A percentile compares a stretch with the other conserved stretches of the same genome.
These are phyloP conservation scores for Solanum rostratum DNA, from an alignment of 257 asterid species.

Conservation along the genomic window DNA sequence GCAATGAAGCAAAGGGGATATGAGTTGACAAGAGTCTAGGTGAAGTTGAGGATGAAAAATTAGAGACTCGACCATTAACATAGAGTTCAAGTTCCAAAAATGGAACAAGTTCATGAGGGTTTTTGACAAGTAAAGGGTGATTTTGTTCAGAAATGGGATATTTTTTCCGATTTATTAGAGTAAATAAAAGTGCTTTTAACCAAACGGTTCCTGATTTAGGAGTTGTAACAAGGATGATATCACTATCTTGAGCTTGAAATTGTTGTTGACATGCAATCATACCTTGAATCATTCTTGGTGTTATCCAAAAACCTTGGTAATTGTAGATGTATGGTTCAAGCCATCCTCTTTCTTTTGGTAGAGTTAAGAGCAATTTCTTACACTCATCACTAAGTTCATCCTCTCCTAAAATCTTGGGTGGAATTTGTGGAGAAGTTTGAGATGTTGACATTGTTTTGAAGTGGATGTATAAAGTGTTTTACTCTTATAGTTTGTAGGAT, in stretches of 20 bases:
- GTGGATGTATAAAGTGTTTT: neutral
- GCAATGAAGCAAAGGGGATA: neutral
- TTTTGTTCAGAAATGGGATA: neutral
- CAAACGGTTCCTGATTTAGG: conserved; percentile 29
- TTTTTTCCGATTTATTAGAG: neutral
- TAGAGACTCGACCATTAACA: neutral
- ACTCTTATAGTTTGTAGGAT: neutral
- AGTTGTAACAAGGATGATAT: conserved; percentile 30
- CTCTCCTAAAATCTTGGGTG: neutral
- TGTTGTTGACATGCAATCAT: conserved; percentile 15
- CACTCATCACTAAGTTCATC: neutral
- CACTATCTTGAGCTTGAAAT: conserved; percentile 18
- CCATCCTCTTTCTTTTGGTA: neutral
- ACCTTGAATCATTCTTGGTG: neutral
- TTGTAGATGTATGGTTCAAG: neutral
- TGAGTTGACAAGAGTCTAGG: conserved; percentile 8
- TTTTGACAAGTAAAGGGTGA: conserved; percentile 4
- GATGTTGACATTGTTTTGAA: neutral
- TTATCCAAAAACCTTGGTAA: neutral
- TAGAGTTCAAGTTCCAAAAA: neutral
- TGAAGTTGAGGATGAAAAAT: neutral
- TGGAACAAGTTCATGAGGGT: conserved; percentile 7
- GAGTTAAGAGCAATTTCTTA: neutral
- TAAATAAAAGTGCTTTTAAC: neutral
- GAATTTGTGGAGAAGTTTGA: neutral